Evolutionary conservation across 176 grass and related monocot genomes (phyloP).

Genomic region (Musa itinerans): DNA sequence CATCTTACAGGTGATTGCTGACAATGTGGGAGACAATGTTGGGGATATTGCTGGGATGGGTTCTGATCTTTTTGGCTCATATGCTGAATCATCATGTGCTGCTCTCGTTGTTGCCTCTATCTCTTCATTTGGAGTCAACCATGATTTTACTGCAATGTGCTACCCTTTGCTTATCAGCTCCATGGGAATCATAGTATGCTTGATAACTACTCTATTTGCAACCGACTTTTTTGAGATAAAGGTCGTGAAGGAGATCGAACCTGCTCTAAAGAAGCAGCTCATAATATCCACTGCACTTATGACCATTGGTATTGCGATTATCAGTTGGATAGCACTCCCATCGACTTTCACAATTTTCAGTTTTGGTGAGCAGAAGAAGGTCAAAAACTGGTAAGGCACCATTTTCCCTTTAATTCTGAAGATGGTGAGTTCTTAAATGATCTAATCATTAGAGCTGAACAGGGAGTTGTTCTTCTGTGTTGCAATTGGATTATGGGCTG

Average conservation of each 20-base stretch:
- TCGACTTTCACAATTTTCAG: constrained; percentile 47
- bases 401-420: neutral
- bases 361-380: constrained; percentile 41
- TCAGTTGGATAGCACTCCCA: constrained; percentile 42
- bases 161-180: constrained; percentile 50
- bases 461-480: constrained; percentile 51
- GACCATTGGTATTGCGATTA: constrained; percentile 33
- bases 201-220: constrained; percentile 50
- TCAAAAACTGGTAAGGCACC: constrained; percentile 27
- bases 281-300: constrained; percentile 38
- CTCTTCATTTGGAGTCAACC: constrained; percentile 49
- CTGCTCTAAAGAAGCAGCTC: constrained; percentile 39
- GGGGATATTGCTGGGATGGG: constrained; percentile 57
- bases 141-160: constrained; percentile 49
- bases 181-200: constrained; percentile 36
- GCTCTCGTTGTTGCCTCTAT: constrained; percentile 52
- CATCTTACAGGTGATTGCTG: constrained; percentile 39
- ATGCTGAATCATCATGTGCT: constrained; percentile 46
- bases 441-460: neutral
- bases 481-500: constrained; percentile 46
- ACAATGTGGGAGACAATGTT: constrained; percentile 55
- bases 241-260: constrained; percentile 38
- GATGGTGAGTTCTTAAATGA: neutral
- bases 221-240: constrained; percentile 47
- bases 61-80: constrained; percentile 52